Percentiles rank a stretch among this genome's conserved stretches.
These are phyloP conservation scores for Podila verticillata DNA, from an alignment of 192 early-diverging fungal genomes.

Conservation along the genomic window DNA sequence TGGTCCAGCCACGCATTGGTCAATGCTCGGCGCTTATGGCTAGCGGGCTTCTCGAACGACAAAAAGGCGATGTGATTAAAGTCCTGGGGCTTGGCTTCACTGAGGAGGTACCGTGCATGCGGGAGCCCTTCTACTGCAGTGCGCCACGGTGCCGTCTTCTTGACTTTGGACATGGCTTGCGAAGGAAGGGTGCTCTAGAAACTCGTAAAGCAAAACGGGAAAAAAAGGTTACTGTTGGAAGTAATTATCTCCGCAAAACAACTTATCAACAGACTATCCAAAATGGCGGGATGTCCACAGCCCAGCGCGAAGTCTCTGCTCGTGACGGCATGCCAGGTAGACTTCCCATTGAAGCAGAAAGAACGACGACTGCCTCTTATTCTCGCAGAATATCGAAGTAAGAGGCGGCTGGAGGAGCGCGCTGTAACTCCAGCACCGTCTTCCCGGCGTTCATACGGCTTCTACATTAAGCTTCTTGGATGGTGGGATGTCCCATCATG, in stretches of 20 bases:
- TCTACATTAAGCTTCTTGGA: background rate
- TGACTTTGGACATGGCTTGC: background rate
- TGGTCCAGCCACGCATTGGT: background rate
- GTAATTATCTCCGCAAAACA: too few relatives aligned
- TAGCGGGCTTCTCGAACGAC: constrained; percentile 1
- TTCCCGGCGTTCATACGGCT: constrained; percentile 8
- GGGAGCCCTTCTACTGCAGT: background rate
- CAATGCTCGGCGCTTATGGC: constrained; percentile 1
- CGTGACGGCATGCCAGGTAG: constrained; percentile 6
- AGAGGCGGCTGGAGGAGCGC: constrained; percentile 10
- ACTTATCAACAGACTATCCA: background rate
- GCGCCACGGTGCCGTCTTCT: background rate
- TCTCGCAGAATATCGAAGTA: background rate
- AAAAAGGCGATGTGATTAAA: constrained; percentile 3
- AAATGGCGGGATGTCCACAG: constrained; percentile 7
- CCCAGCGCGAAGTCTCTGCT: constrained; percentile 11
- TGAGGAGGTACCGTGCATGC: constrained; percentile 2
- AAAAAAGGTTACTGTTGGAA: too few relatives aligned
- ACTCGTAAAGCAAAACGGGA: too few relatives aligned
- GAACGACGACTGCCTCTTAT: constrained; percentile 3
- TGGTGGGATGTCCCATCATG: constrained; percentile 5
- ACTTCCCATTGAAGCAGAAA: constrained; percentile 8
- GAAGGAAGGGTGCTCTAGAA: too few relatives aligned
- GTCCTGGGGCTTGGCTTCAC: background rate
- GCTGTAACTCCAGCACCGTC: constrained; percentile 6